Evolutionary conservation across 768 basidiomycete species (phyloP), one percentile per base, ranked within the genome.

Genomic region (Xerocomellus dryophilus): DNA sequence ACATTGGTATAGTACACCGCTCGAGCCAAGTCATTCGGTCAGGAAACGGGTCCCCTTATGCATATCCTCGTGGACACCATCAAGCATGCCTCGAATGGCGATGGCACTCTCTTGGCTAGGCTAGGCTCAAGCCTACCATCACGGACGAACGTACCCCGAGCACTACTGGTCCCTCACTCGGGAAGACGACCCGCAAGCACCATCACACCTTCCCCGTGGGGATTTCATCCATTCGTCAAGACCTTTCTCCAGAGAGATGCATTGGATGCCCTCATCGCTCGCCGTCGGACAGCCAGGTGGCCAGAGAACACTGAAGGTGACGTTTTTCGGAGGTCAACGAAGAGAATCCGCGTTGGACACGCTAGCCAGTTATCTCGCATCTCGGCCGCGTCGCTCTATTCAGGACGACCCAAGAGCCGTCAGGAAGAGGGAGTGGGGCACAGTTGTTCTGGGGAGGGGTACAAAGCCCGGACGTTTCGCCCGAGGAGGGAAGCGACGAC

Each of bases 151-250:
- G 75, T 36, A 74, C 72, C 36, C 71, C 23, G 74, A 76, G 21
- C 71, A 77, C 40, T 80, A 81, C 59, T 66, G 72, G 47, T 76
- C 77, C n/a, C 61, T 74, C 12, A 77, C 77, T 17, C 66, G 72
- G 45, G 70, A 67, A 55, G 64, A 71, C 50, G 53, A 44, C 41
- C 49, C 11, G 35, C 57, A 42, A 51, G 32, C 25, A 56, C 40
- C 1, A 39, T 71, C 42, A 71, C 71, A 0, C 69, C 69, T 12
- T 69, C 67, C 4, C 61, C 69, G 8, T 73, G 7, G 59, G 65
- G 35, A 62, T 71, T 32, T 71, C 69, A 4, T 66, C 66, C 9
- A 57, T 65, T 47, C 64, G 47, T 14, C 60, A 69, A 21, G 52
- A 54, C 11, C 57, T 71, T 17, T 58, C 61, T 42, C 58, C 61